Evolutionary conservation across 768 basidiomycete species (phyloP), one percentile per base, ranked within the genome.

Genomic region (Clitopilus passeckerianus): DNA sequence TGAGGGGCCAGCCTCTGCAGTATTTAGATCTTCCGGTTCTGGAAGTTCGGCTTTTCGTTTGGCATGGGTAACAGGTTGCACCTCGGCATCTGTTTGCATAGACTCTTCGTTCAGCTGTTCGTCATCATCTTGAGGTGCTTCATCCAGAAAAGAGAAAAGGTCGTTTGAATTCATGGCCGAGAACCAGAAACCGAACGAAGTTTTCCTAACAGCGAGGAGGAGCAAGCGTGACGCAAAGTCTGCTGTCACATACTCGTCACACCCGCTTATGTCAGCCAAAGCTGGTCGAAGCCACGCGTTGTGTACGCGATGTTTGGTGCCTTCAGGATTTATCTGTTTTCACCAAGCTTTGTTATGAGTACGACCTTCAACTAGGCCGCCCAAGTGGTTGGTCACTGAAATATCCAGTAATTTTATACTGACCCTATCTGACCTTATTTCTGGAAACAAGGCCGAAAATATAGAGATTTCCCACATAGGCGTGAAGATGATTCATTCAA

Each of bases 61-160:
- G n/a, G 54, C 55, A 4, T 61, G 62, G 22, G 63, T 35, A 53
- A 64, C 46, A 35, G 59, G 35, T 5, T 59, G 15, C 22, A 50
- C 46, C 10, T 9, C 15, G 22, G 10, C 20, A 35, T 71, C 71
- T 14, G 64, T 65, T 15, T 70, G 62, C 59, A 74, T 69, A 12
- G 66, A 23, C 7, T 73, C 69, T 18, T 77, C 72, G 34, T 67
- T 65, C 6, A 74, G 66, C 22, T 71, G 67, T 22, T 77, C 72
- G 20, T 72, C 75, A 53, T 77, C 72, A n/a, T 78, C 74, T 8
- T 67, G 66, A 3, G 70, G 70, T 6, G 66, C 66, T 27, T 80
- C 80, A 58, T 86, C 80, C 46, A 90, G 80, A 70, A 90, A 90
- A 2, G 86, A 86, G 68, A 90, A 90, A 34, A 89, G 78, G 66